Conservation (phyloP, 371 early-diverging fungal genomes). For the Mortierella sp. region DNA sequence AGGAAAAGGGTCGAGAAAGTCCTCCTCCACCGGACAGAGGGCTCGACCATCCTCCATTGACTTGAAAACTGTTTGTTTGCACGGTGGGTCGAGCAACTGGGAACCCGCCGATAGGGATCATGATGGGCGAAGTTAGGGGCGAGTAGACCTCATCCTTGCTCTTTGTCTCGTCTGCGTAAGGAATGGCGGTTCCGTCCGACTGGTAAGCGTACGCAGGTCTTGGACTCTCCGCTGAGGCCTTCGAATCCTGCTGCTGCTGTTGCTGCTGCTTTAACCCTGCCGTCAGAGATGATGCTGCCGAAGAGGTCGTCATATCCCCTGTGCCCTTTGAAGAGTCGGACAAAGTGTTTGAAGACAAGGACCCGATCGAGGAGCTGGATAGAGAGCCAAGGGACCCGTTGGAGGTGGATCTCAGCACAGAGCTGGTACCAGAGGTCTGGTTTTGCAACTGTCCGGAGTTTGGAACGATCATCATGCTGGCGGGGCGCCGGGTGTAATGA, state of each 20-base stretch:
- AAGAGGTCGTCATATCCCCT: slow-evolving; percentile 4
- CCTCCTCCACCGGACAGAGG: slow-evolving; percentile 33
- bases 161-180: slow-evolving; percentile 46
- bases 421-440: neutral
- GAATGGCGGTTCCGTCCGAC: slow-evolving; percentile 30
- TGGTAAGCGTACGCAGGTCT: slow-evolving; percentile 12
- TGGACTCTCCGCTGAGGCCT: neutral
- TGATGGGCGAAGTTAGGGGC: slow-evolving; percentile 51
- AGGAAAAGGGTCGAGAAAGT: slow-evolving; percentile 35
- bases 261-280: slow-evolving; percentile 30
- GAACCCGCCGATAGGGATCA: slow-evolving; percentile 52
- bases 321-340: slow-evolving; percentile 9
- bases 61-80: slow-evolving; percentile 3
- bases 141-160: slow-evolving; percentile 55
- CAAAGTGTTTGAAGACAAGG: slow-evolving; percentile 16
- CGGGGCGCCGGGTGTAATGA: slow-evolving; percentile 40
- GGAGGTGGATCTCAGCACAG: neutral
- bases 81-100: slow-evolving; percentile 13
- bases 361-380: slow-evolving; percentile 36
- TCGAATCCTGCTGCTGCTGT: neutral
- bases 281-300: slow-evolving; percentile 8
- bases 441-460: neutral
- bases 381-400: slow-evolving; percentile 18
- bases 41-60: slow-evolving; percentile 32
- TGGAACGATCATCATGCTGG: slow-evolving; percentile 25